These are phyloP conservation scores for Ilyonectria destructans DNA, from an alignment of 2,329 filamentous ascomycete species.

Conservation along the genomic window DNA sequence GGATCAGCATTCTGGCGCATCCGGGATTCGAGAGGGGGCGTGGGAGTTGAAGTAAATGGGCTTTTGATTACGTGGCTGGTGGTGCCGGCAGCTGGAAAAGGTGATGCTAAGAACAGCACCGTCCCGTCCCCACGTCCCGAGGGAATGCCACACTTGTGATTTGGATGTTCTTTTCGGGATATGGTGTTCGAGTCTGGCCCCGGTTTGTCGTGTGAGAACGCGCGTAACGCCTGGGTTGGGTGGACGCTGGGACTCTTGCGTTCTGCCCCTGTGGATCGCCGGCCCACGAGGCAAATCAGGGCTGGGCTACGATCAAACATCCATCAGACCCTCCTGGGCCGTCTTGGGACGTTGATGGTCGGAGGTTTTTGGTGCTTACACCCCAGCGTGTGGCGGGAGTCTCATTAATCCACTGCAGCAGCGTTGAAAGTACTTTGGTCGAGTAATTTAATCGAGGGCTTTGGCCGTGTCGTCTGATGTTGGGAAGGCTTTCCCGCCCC, in stretches of 20 bases:
- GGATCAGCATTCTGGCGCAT: not conserved
- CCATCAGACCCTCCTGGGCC: slow-evolving; percentile 11
- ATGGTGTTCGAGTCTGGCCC: not conserved
- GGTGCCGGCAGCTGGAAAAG: not conserved
- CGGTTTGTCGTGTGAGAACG: not conserved
- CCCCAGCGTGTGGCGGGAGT: slow-evolving; percentile 17
- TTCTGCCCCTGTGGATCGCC: not conserved
- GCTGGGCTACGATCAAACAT: not conserved
- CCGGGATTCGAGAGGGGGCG: not conserved
- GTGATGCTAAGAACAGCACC: not conserved
- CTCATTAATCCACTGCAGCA: not conserved
- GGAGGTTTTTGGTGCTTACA: slow-evolving; percentile 2
- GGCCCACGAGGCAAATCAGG: not conserved
- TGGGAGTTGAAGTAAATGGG: not conserved
- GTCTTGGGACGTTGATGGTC: not conserved
- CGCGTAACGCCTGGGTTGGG: not conserved
- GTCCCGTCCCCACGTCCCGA: not conserved
- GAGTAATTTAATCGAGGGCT: not conserved
- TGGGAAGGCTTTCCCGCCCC: not conserved
- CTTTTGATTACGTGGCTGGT: not conserved
- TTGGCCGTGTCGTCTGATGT: not conserved
- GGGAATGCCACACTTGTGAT: not conserved
- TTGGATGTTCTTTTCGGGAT: not conserved
- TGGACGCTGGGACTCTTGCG: not conserved
- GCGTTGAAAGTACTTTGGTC: not conserved